Base-by-base conservation (phyloP, 2,329 filamentous ascomycete species). In the Chaetomiaceae sp. region DNA sequence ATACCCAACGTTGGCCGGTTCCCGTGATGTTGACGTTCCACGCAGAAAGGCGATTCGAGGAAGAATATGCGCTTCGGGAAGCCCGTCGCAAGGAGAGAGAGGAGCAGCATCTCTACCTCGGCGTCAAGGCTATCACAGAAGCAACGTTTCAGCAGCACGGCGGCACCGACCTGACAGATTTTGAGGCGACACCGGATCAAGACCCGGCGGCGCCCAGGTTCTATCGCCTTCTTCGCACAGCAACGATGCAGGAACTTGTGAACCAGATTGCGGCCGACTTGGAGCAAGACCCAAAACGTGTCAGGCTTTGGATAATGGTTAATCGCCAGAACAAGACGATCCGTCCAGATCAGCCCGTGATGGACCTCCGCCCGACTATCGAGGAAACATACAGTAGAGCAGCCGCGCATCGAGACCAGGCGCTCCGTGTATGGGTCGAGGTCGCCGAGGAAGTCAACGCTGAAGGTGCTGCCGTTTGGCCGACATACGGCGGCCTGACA, bases 261-360 rank as follows among this genome's bases (percentile, higher is more conserved):
- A 74, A 76, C 23, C 78, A 79, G 20, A 78, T 97, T 55, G 90
- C 87, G 0, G 71, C 81, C 34, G 87, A 95, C 52, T 76, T 87
- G 45, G 78, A 75, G 0, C 70, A 87, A 45, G 84, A 91, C 40
- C 76, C 86, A 0, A 82, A 83, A 52, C 80, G 82, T 56, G 72
- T 97, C 21, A 83, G 94, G 20, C 80, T 96, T 16, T 99, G 94
- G 95, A 83, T 90, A 50, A 96, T 99, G 91, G 94, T 99, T 1
- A 97, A 96, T 66, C 86, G 94, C 10, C 94, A 99, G 69, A 99
- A 99, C 68, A 96, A 96, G 71, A 99, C 94, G 0, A 86, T 90
- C 33, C 84, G 94, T 16, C 94, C 95, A 0, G 94, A 99, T 66
- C 85, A 89, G 54, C 89, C 90, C 0, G 84, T 99, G 44, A 81